These are phyloP conservation scores for Poteriospumella lacustris DNA, from an alignment of 108 stramenopile species.

Conservation along the genomic window DNA sequence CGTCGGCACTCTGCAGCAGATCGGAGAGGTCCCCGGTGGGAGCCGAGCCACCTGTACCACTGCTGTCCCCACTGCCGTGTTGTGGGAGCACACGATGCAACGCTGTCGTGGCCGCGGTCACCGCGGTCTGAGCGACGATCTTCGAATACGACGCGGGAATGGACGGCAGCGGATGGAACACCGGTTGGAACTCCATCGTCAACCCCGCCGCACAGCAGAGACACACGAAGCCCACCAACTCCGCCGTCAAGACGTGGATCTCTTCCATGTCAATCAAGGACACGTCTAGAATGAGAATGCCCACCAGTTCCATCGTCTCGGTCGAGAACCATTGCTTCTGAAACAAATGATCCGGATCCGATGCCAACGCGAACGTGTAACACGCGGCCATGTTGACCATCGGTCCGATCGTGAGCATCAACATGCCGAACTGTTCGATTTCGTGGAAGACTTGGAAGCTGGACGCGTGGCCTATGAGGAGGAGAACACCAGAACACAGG, in stretches of 20 bases:
- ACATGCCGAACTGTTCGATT: background rate
- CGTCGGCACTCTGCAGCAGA: background rate
- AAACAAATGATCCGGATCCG: background rate
- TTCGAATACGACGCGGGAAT: background rate
- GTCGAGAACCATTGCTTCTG: background rate
- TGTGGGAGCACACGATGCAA: background rate
- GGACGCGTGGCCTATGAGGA: background rate
- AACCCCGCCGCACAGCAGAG: background rate
- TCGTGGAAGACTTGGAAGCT: background rate
- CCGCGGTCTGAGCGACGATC: background rate
- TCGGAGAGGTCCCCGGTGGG: background rate
- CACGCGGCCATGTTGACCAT: background rate
- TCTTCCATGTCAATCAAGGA: constrained; percentile 19
- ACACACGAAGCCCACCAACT: background rate
- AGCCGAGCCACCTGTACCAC: background rate
- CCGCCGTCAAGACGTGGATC: background rate
- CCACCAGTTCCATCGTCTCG: background rate
- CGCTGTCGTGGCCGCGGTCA: background rate
- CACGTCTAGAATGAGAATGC: background rate
- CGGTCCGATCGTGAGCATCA: constrained; percentile 1
- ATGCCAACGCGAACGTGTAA: background rate
- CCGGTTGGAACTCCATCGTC: background rate
- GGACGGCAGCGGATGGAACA: background rate
- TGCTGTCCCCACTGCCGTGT: background rate
- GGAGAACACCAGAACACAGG: too few relatives aligned